phyloP scores from a whole-genome alignment of 495 filamentous ascomycete species.

The Pyrenula massariospora region DNA sequence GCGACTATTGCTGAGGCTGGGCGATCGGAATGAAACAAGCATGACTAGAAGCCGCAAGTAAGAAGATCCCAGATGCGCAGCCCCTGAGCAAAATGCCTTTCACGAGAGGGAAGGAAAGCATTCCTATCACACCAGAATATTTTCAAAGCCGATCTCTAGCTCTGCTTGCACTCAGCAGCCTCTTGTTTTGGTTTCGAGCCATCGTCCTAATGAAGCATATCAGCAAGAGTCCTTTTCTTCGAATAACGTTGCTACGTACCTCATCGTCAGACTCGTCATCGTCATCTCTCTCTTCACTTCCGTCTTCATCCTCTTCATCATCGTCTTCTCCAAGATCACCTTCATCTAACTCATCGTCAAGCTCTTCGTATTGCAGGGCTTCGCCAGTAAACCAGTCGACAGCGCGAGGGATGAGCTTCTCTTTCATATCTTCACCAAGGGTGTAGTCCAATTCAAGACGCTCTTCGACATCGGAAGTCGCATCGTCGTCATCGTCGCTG shows the following conservation, averaged over 20 bases:
- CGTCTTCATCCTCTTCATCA: constrained; percentile 85
- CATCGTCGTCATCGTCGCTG: constrained; percentile 60
- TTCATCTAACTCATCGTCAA: constrained; percentile 77
- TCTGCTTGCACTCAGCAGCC: constrained; percentile 99
- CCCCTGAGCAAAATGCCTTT: constrained; percentile 6
- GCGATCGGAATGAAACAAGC: too few species aligned
- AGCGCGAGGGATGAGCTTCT: constrained; percentile 97
- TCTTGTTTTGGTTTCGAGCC: constrained; percentile 96
- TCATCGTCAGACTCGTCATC: constrained; percentile 86
- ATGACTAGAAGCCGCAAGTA: too few species aligned
- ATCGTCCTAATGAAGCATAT: constrained; percentile 55
- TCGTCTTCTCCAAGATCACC: constrained; percentile 81
- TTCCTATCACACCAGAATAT: not conserved
- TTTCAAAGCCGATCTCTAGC: constrained; percentile 41
- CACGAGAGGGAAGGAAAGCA: constrained; percentile 9
- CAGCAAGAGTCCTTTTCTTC: constrained; percentile 3
- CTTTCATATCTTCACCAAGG: constrained; percentile 98
- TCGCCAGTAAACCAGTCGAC: constrained; percentile 99
- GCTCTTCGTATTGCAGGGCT: constrained; percentile 90
- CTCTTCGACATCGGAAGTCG: constrained; percentile 86
- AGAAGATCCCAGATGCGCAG: too few species aligned
- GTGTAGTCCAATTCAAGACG: constrained; percentile 98
- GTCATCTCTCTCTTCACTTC: constrained; percentile 76
- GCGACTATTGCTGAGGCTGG: too few species aligned
- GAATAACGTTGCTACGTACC: constrained; percentile 43